Evolutionary conservation across 257 asterid species (phyloP).

Genomic region (Euphrasia confusa): DNA sequence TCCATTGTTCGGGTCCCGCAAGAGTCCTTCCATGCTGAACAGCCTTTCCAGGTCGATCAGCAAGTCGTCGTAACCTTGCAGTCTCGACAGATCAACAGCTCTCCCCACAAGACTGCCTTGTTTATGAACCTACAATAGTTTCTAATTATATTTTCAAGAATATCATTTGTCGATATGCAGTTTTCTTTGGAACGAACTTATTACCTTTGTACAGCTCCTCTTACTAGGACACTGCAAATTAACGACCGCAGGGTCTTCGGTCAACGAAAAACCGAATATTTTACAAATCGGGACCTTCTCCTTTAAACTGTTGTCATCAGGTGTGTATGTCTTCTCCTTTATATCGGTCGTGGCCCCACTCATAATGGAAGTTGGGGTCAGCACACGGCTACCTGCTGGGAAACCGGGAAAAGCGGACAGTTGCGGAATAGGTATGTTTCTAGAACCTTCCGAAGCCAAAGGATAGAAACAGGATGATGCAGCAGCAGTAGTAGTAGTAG

Average conservation of each 20-base stretch:
- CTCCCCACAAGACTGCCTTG: constrained; percentile 96
- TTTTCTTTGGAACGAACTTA: constrained; percentile 16
- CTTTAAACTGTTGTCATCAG: constrained; percentile 35
- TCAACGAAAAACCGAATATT: constrained; percentile 75
- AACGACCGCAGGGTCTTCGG: constrained; percentile 52
- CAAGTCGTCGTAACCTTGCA: constrained; percentile 63
- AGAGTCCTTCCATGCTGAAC: constrained; percentile 82
- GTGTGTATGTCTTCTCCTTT: constrained; percentile 23
- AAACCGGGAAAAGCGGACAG: constrained; percentile 42
- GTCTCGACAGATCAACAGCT: constrained; percentile 79
- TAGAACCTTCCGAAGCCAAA: constrained; percentile 79
- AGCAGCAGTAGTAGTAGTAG: constrained; percentile 32
- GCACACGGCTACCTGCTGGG: constrained; percentile 40
- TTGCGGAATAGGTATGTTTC: constrained; percentile 51
- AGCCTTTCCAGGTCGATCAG: constrained; percentile 72
- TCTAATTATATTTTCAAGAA: neutral
- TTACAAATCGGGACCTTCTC: constrained; percentile 50
- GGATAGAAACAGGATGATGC: constrained; percentile 59
- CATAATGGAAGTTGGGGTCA: constrained; percentile 38
- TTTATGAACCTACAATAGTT: constrained; percentile 67
- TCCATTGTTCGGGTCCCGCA: constrained; percentile 70
- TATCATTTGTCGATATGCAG: neutral
- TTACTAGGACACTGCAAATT: constrained; percentile 51
- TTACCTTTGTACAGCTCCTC: constrained; percentile 90
- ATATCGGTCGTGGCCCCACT: constrained; percentile 41